A percentile compares a stretch with the other conserved stretches of the same genome.
Conservation (phyloP, 352 stramenopile species). For the Globisporangium apiculatum region DNA sequence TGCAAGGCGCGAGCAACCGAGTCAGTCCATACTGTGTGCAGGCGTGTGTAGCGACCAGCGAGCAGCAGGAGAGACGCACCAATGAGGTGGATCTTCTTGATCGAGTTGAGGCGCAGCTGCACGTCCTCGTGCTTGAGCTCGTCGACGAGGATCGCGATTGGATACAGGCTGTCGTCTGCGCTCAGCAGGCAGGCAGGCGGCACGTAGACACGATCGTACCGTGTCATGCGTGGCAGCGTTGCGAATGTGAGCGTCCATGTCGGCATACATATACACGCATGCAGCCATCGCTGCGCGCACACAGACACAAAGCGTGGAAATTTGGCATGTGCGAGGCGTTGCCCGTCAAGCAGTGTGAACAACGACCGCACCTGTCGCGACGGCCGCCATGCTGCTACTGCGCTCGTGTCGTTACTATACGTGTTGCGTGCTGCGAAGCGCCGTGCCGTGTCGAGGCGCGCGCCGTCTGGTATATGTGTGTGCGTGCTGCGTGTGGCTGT, state of each 20-base stretch:
- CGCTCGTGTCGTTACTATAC: neutral
- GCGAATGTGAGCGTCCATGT: neutral
- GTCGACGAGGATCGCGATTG: constrained; percentile 89
- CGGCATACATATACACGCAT: neutral
- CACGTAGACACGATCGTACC: neutral
- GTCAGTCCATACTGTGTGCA: neutral
- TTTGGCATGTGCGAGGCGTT: no score
- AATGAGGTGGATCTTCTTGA: constrained; percentile 87
- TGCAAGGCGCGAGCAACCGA: constrained; percentile 18
- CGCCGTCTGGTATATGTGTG: no score
- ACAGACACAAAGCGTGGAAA: constrained; percentile 8
- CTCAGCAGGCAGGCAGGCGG: no score
- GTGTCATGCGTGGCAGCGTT: no score
- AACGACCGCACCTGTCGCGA: constrained; percentile 1
- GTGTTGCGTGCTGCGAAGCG: neutral
- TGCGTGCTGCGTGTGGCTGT: neutral
- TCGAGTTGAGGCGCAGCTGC: constrained; percentile 88
- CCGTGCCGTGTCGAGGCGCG: neutral
- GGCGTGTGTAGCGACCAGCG: neutral
- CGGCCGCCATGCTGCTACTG: constrained; percentile 3
- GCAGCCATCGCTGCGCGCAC: neutral
- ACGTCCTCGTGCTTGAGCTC: constrained; percentile 91
- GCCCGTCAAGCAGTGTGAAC: neutral
- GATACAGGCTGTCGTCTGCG: constrained; percentile 75
- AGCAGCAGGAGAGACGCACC: constrained; percentile 26